These are phyloP conservation scores for Tylopilus sp. DNA, from an alignment of 768 basidiomycete genomes.

Conservation along the genomic window DNA sequence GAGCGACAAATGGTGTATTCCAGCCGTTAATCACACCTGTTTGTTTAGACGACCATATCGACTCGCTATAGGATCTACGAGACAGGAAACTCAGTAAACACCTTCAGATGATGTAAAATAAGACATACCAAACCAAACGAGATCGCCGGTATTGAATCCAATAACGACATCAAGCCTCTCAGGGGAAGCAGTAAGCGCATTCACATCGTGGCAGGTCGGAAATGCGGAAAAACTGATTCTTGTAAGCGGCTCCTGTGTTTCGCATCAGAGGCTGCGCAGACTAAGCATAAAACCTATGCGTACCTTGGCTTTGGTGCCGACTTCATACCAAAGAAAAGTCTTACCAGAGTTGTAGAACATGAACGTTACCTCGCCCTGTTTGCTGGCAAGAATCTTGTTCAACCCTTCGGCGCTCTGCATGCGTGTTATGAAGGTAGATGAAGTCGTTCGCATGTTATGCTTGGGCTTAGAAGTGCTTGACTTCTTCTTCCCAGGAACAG, in stretches of 20 bases:
- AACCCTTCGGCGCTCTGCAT: conserved; percentile 80
- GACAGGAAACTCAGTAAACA: conserved; percentile 3
- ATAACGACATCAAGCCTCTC: conserved; percentile 85
- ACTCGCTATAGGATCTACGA: conserved; percentile 69
- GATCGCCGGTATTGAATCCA: conserved; percentile 92
- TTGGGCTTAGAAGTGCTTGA: conserved; percentile 69
- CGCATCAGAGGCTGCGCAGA: conserved; percentile 6
- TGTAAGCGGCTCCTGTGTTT: conserved; percentile 76
- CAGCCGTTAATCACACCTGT: conserved; percentile 44
- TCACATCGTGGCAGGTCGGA: conserved; percentile 91
- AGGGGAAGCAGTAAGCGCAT: conserved; percentile 68
- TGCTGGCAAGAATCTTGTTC: conserved; percentile 64
- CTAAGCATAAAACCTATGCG: conserved; percentile 9
- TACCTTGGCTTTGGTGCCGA: conserved; percentile 83
- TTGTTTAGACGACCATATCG: conserved; percentile 89
- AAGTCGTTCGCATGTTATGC: conserved; percentile 86
- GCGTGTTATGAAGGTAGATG: conserved; percentile 88
- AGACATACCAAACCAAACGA: conserved; percentile 87
- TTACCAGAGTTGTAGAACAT: conserved; percentile 87
- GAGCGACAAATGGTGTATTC: conserved; percentile 6
- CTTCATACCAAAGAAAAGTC: conserved; percentile 83
- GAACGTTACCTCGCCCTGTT: conserved; percentile 83
- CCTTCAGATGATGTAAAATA: not conserved
- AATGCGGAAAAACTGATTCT: conserved; percentile 81
- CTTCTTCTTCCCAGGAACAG: conserved; percentile 54